Evolutionary conservation across 78 protist genomes (phyloP), one percentile per base, ranked within the genome.

Genomic region (Dictyostelium brefeldianum): DNA sequence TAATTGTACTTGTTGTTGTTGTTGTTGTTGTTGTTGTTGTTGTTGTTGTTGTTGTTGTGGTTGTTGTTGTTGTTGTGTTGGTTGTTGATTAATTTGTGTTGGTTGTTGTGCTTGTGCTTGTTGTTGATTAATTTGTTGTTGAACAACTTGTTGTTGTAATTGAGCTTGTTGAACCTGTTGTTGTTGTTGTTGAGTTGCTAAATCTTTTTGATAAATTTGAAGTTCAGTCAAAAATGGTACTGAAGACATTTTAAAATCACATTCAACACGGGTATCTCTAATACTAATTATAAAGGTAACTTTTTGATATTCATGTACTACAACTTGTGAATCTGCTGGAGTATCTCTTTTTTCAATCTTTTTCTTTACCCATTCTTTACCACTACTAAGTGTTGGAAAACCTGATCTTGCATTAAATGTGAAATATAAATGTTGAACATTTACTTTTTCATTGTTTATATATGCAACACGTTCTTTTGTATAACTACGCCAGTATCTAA

Each of bases 351-450:
- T 77, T 14, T 74, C 82, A 54, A 87, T 54, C 71, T 64, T 87
- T 69, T 87, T 87, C 46, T 64, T 87, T 9, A 87, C 78, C 92
- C 92, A 87, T 20, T 87, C 92, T 59, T 87, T 87, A 11, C 92
- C 92, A 20, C 73, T 17, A 5, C 83, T 77, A n/a, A 87, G 83
- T 7, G 92, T 87, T 36, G 92, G 92, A 54, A 87, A 87, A 6
- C 92, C 92, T 12, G 92, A 87, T 57, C 92, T 62, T 15, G 73
- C 92, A 64, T 87, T 87, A 48, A 87, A 87, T 41, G 92, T 87
- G 48, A 70, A 87, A 25, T 87, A 87, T 25, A 87, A 25, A 53
- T 87, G 92, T 77, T 87, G 92, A 4, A 87, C 92, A 51, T 48
- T 87, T 18, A 71, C 81, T 53, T 77, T 87, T 69, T 87, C 92